Evolutionary conservation across 495 filamentous ascomycete genomes (phyloP), one percentile per base, ranked within the genome.

Genomic region (Talaromyces borbonicus): DNA sequence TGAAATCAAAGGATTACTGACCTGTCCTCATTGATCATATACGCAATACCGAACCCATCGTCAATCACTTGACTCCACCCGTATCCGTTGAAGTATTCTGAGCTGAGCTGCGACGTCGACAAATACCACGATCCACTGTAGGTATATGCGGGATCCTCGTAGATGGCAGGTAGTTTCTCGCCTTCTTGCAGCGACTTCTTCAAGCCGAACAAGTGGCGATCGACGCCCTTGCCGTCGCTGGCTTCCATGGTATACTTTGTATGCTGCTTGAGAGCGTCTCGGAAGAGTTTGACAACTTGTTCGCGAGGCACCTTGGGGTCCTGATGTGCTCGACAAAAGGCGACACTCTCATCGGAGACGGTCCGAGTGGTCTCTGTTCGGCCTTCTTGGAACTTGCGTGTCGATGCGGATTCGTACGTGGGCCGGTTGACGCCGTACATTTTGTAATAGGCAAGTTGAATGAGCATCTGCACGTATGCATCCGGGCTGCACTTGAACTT

Each of bases 11-110:
- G n/a, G n/a, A n/a, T n/a, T n/a, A n/a, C 60, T 38, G 51, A 77
- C 74, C 70, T 82, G 64, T 93, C 94, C 75, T 99, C 92, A 58
- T 99, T 99, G 57, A 99, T 96, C 93, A 99, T 99, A 56, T 99
- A 99, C 9, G 93, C 93, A 63, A 99, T 94, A 16, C 93, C 92
- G 62, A 87, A 99, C 12, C 92, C 92, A 29, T 82, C 86, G 60
- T 97, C 90, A 47, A 97, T 84, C 15, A 99, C 93, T 75, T 99
- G 90, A 58, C 87, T 93, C 93, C 93, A 99, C 24, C 93, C 93
- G 69, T 99, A 99, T 12, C 93, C 93, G 60, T 99, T 97, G 73
- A 97, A 99, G 72, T 80, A 94, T 74, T 99, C 93, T 22, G 81
- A 87, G 68, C 83, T 90, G 59, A 99, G 67, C 75, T 99, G 93